Conservation (phyloP, 2,329 filamentous ascomycete genomes). For the Pseudocercospora pini-densiflorae region DNA sequence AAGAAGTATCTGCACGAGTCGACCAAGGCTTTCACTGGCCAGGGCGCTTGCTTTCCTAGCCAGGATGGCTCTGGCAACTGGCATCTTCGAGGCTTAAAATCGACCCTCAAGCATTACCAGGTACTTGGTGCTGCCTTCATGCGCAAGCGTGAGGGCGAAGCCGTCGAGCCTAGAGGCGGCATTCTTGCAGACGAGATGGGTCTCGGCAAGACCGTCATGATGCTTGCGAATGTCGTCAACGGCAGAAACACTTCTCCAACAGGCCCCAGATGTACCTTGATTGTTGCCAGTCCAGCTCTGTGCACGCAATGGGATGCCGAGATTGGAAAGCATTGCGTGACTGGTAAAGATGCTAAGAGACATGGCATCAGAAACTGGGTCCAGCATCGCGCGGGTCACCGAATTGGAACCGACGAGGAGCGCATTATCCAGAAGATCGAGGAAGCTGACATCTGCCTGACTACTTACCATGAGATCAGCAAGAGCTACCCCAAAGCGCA, state of each 20-base stretch:
- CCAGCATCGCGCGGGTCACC: conserved; percentile 22
- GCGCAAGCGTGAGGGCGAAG: conserved; percentile 54
- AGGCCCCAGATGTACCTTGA: conserved; percentile 44
- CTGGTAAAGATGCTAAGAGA: conserved; percentile 21
- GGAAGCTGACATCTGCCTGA: conserved; percentile 41
- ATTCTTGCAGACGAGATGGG: conserved; percentile 99
- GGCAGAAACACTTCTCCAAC: conserved; percentile 32
- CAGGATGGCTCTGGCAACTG: conserved; percentile 43
- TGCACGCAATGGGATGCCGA: conserved; percentile 47
- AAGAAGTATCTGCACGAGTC: conserved; percentile 45
- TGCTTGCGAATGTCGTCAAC: conserved; percentile 53
- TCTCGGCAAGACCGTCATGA: conserved; percentile 90
- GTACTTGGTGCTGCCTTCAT: conserved; percentile 60
- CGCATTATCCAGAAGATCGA: conserved; percentile 19
- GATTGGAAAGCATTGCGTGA: conserved; percentile 33
- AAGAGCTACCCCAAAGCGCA: conserved; percentile 49
- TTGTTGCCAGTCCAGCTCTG: conserved; percentile 48
- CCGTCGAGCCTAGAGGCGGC: conserved; percentile 58
- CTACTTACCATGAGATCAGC: conserved; percentile 49
- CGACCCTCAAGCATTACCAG: conserved; percentile 55
- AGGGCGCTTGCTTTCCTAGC: conserved; percentile 36
- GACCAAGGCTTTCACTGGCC: conserved; percentile 47
- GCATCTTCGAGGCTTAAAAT: conserved; percentile 55
- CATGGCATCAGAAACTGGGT: conserved; percentile 30
- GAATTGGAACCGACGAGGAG: conserved; percentile 14